These are phyloP conservation scores for Claviceps digitariae DNA, from an alignment of 2,329 filamentous ascomycete species.

Conservation along the genomic window DNA sequence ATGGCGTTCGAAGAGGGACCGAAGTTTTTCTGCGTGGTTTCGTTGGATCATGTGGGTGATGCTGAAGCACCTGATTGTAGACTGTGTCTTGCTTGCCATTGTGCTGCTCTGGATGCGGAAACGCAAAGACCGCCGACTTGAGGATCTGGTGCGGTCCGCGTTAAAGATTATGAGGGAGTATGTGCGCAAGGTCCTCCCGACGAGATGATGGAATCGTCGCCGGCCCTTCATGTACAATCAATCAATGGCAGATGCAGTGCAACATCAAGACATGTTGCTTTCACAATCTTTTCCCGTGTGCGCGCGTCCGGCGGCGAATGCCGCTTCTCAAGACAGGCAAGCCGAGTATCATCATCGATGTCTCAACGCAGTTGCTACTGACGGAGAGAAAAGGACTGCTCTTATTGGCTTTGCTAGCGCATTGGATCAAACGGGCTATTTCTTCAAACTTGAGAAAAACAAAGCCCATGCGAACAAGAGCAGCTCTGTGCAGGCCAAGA, in stretches of 20 bases:
- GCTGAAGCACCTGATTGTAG: constrained; percentile 60
- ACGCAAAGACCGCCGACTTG: constrained; percentile 55
- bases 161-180: constrained; percentile 46
- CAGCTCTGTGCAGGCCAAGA: neutral
- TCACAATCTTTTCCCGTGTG: neutral
- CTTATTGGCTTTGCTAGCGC: no score
- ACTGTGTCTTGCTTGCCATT: constrained; percentile 51
- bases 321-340: neutral
- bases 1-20: constrained; percentile 51
- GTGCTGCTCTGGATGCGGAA: constrained; percentile 60
- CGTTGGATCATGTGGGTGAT: constrained; percentile 56
- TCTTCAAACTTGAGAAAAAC: no score
- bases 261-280: neutral
- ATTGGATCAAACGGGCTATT: no score
- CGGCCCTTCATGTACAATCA: neutral
- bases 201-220: constrained; percentile 25
- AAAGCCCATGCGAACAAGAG: neutral
- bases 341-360: neutral
- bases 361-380: neutral
- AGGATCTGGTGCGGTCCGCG: constrained; percentile 58
- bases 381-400: neutral
- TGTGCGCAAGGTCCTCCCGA: constrained; percentile 42
- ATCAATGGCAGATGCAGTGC: neutral
- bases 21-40: constrained; percentile 55
- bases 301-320: neutral